phyloP scores from a whole-genome alignment of 2,329 filamentous ascomycete genomes.

The Ophiostoma ulmi region DNA sequence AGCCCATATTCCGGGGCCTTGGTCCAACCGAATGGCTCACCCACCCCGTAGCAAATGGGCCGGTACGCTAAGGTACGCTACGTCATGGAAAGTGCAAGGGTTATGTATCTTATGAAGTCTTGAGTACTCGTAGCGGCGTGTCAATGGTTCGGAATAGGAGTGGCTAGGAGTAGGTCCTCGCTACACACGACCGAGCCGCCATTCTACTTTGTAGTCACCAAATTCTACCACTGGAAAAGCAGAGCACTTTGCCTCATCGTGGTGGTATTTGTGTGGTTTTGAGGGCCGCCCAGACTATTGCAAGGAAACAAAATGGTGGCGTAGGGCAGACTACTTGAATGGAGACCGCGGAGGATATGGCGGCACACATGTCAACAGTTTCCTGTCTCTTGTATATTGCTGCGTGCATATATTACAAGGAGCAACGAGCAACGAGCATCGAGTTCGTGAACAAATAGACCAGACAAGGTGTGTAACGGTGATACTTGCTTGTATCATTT shows the following conservation, averaged over 20 bases:
- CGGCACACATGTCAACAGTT: background rate
- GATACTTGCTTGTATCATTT: background rate
- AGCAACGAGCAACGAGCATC: background rate
- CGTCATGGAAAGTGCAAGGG: background rate
- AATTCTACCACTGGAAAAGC: background rate
- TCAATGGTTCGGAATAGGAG: background rate
- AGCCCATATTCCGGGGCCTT: slow-evolving; percentile 22
- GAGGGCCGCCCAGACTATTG: background rate
- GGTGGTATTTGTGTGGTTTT: background rate
- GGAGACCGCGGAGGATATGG: background rate
- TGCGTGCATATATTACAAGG: background rate
- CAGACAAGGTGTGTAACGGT: background rate
- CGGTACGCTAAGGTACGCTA: slow-evolving; percentile 23
- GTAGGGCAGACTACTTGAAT: slow-evolving; percentile 5
- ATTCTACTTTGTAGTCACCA: background rate
- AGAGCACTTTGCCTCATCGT: background rate
- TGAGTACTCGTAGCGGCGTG: background rate
- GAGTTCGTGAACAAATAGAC: background rate
- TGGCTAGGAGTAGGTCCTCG: background rate
- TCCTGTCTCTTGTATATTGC: background rate
- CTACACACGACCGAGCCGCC: background rate
- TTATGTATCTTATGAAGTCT: background rate
- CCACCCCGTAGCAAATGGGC: slow-evolving; percentile 19
- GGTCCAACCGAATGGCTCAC: slow-evolving; percentile 24
- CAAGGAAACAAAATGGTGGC: background rate